Conservation (phyloP, 768 basidiomycete species). For the Mycena olivaceomarginata region DNA sequence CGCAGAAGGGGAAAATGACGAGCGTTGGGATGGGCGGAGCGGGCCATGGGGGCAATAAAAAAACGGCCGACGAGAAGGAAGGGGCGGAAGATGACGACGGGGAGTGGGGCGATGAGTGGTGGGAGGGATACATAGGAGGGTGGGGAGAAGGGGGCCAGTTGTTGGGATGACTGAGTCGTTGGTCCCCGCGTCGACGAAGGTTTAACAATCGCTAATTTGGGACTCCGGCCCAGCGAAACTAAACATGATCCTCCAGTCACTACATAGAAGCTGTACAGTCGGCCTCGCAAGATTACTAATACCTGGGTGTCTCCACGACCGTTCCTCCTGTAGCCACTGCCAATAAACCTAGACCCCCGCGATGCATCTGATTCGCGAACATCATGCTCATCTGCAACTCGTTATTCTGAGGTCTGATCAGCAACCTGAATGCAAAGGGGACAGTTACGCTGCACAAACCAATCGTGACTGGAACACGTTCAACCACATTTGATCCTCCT, state of each 20-base stretch:
- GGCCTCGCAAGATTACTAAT: neutral
- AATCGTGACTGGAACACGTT: conserved; percentile 8
- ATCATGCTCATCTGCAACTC: conserved; percentile 19
- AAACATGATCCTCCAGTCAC: too few species aligned
- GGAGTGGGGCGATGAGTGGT: conserved; percentile 4
- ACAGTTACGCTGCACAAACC: neutral
- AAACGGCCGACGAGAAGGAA: neutral
- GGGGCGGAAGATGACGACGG: neutral
- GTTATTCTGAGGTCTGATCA: neutral
- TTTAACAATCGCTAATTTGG: neutral
- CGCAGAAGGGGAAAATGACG: neutral
- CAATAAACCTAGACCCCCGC: conserved; percentile 2
- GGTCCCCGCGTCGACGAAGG: neutral
- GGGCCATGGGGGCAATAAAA: neutral
- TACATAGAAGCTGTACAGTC: too few species aligned
- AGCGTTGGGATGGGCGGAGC: neutral
- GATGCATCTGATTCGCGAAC: conserved; percentile 1
- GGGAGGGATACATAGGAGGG: conserved; percentile 6
- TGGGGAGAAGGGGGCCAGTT: neutral
- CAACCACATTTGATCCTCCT: conserved; percentile 26
- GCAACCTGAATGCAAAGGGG: neutral
- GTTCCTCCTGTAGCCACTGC: conserved; percentile 18
- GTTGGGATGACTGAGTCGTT: conserved; percentile 6
- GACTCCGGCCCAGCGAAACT: too few species aligned
- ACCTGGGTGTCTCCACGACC: conserved; percentile 4